Conservation (phyloP, 805 yeast genomes). For the Ascoidea asiatica region DNA sequence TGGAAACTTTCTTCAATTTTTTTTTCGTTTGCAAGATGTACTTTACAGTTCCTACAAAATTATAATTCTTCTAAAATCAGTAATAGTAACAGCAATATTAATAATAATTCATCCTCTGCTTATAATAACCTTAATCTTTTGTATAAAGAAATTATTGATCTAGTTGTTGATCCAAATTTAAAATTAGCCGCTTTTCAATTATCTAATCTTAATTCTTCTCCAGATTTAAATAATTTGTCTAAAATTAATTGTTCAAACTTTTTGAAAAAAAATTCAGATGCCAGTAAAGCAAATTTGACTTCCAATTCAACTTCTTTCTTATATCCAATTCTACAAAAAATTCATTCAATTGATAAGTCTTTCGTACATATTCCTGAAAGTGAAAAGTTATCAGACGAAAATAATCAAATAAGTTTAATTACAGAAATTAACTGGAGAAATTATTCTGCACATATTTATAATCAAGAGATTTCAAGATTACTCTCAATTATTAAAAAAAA, state of each 20-base stretch:
- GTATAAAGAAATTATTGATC: constrained; percentile 41
- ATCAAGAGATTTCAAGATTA: constrained; percentile 58
- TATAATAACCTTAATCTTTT: constrained; percentile 20
- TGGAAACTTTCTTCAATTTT: constrained; percentile 41
- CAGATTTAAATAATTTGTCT: constrained; percentile 37
- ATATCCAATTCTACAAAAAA: constrained; percentile 3
- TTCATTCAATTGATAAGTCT: constrained; percentile 21
- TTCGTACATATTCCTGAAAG: constrained; percentile 12
- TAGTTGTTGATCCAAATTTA: constrained; percentile 54
- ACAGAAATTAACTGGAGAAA: constrained; percentile 43
- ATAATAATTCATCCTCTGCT: constrained; percentile 8
- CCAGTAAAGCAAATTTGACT: no score
- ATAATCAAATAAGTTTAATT: constrained; percentile 21
- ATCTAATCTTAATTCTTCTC: constrained; percentile 18
- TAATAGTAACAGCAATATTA: constrained; percentile 10
- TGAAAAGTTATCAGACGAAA: constrained; percentile 12
- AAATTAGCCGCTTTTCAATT: constrained; percentile 36
- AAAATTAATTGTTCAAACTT: constrained; percentile 19
- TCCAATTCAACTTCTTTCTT: no score
- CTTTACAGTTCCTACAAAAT: constrained; percentile 38
- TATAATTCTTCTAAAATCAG: not conserved
- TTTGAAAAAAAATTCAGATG: not conserved
- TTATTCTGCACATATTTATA: constrained; percentile 48
- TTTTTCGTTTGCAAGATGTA: constrained; percentile 48
- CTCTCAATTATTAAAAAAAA: constrained; percentile 27